Base-by-base conservation (phyloP, 2,329 filamentous ascomycete species). In the Akanthomyces muscarius region DNA sequence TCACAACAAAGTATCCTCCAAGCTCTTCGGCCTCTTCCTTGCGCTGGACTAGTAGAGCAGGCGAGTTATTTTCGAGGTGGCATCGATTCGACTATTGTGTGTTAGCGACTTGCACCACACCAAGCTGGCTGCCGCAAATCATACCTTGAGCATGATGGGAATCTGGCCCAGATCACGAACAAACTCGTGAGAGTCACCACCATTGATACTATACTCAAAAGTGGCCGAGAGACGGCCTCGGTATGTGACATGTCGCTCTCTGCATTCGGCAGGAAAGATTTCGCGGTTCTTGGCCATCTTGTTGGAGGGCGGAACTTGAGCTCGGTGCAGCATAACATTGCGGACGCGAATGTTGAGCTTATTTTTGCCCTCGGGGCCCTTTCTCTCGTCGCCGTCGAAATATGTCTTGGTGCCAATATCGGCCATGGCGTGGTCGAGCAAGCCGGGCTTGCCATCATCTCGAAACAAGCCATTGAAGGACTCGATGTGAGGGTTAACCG, bases 21-120 rank as follows among this genome's bases (percentile, higher is more conserved):
- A 98, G 78, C 76, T 99, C 95, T 76, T 99, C 95, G 0, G 93
- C 90, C 76, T 99, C 95, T 77, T 99, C 95, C 74, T 97, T 96
- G 65, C 87, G 86, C 66, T 89, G 83, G 36, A 98, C 92, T 18
- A 99, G 83, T 70, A 90, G 83, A 13, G 89, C 88, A 0, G 95
- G 95, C 6, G 91, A 89, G 70, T 93, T 88, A 66, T 89, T 89
- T 74, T 96, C 89, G 30, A 99, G 84, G 73, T 99, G 92, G 73
- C 95, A 99, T 74, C 88, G 84, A 74, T 92, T 96, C 64, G 93
- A 95, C 88, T 93, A 69, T 8, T 28, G 16, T 13, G 14, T 51
- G 66, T 69, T 62, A 72, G 68, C 51, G 64, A 36, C 25, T 11
- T 4, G 45, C 38, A 16, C 13, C 18, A 28, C 18, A 8, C 11